Conservation (phyloP, 1,139 yeast species). For the Yamadazyma oceani region DNA sequence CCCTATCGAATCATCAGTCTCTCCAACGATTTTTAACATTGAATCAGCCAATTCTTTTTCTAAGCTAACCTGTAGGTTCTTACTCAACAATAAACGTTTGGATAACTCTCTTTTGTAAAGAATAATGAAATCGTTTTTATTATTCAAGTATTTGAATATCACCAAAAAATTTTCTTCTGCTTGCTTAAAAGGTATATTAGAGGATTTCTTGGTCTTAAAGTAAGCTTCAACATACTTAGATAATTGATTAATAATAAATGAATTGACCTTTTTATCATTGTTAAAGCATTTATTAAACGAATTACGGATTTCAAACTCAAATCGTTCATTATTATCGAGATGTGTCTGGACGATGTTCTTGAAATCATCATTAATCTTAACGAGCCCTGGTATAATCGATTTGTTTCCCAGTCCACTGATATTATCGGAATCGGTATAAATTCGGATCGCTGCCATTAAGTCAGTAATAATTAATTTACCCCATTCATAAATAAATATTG, state of each 20-base stretch:
- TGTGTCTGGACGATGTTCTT: constrained; percentile 11
- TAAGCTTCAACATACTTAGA: constrained; percentile 37
- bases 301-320: constrained; percentile 31
- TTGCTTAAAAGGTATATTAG: constrained; percentile 16
- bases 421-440: constrained; percentile 5
- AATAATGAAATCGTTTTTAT: constrained; percentile 33
- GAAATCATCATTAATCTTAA: constrained; percentile 15
- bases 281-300: constrained; percentile 28
- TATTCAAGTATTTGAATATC: constrained; percentile 35
- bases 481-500: constrained; percentile 24
- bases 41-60: constrained; percentile 30
- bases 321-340: constrained; percentile 19
- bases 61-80: constrained; percentile 18
- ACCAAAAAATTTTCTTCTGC: constrained; percentile 24
- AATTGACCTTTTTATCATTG: constrained; percentile 18
- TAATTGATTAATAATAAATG: constrained; percentile 24
- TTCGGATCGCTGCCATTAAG: background rate
- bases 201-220: constrained; percentile 21
- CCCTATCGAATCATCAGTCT: constrained; percentile 32
- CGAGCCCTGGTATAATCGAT: constrained; percentile 8
- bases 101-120: constrained; percentile 39
- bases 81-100: constrained; percentile 32
- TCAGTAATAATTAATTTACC: constrained; percentile 15
- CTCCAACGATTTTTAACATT: constrained; percentile 31
- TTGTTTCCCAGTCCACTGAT: constrained; percentile 5